Evolutionary conservation across 2,329 filamentous ascomycete species (phyloP), one percentile per base, ranked within the genome.

Genomic region (Pseudocercospora fijiensis): DNA sequence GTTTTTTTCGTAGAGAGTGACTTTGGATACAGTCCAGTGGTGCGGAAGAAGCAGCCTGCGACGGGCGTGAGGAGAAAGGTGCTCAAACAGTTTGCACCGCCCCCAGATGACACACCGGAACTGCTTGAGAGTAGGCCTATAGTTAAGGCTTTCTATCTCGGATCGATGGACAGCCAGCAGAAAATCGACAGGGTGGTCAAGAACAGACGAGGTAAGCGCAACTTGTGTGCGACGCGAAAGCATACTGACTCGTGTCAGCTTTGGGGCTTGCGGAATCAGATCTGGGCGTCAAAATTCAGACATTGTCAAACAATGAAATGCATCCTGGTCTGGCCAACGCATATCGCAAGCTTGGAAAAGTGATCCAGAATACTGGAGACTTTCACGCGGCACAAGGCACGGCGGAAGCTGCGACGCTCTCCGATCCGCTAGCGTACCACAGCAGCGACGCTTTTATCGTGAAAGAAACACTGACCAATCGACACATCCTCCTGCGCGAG

Each of bases 1-100:
- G 87, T 97, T 4, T 88, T 98, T 65, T 99, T 99, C 73, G 92
- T 99, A n/a, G 95, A 99, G 79, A 96, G 92, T 75, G 95, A 99
- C 77, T 98, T 97, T 77, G 95, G 95, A 45, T 99, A 99, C 78
- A 97, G 92, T 73, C 95, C 95, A 1, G 90, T 98, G 74, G 89
- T 97, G 53, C 89, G 94, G 77, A 92, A 92, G 84, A 96, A 96
- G 82, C 95, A 99, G 78, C 95, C 95, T 22, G 95, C 95, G 8
- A 99, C 95, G 1, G 95, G 95, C 49, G 92, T 99, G 71, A 88
- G 95, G 67, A 86, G 95, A 75, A 97, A 97, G 81, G 90, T 98
- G 65, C 83, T 99, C 76, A 99, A 99, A 83, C 95, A 99, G 77
- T 99, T 99, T 78, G 94, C 95, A 41, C 95, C 95, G 30, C 95